A percentile compares a stretch with the other conserved stretches of the same genome.
phyloP scores from a whole-genome alignment of 805 yeast species.

The Myxozyma lipomycoides region DNA sequence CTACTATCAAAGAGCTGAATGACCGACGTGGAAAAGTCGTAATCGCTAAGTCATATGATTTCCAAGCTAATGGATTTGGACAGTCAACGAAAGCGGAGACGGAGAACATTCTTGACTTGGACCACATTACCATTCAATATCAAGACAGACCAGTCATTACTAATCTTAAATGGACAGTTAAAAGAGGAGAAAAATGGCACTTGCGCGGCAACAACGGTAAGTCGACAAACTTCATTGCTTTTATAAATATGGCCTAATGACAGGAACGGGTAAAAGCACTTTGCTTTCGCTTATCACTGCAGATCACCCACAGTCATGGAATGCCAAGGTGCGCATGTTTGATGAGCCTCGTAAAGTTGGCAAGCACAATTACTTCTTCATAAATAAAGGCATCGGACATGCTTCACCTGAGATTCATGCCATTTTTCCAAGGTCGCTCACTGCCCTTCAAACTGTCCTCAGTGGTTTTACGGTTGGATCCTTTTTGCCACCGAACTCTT shows the following conservation, averaged over 20 bases:
- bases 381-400: slow-evolving; percentile 75
- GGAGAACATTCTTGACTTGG: slow-evolving; percentile 47
- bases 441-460: slow-evolving; percentile 54
- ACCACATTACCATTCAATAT: slow-evolving; percentile 62
- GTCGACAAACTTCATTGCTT: not conserved
- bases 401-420: slow-evolving; percentile 92
- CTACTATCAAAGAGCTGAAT: slow-evolving; percentile 27
- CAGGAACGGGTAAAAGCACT: slow-evolving; percentile 76
- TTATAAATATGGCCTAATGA: not conserved
- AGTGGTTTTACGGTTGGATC: slow-evolving; percentile 77
- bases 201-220: slow-evolving; percentile 79
- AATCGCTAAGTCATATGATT: slow-evolving; percentile 13
- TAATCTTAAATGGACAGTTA: slow-evolving; percentile 62
- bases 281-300: slow-evolving; percentile 78
- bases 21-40: slow-evolving; percentile 12
- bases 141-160: slow-evolving; percentile 56
- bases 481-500: slow-evolving; percentile 46
- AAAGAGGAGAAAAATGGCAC: slow-evolving; percentile 80
- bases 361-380: slow-evolving; percentile 65
- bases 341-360: slow-evolving; percentile 74
- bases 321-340: slow-evolving; percentile 56
- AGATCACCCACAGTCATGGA: slow-evolving; percentile 98
- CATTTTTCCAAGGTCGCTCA: slow-evolving; percentile 59
- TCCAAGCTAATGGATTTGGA: not conserved
- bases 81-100: not conserved